Conservation (phyloP, 225 moss, liverwort and hornwort species). For the Straminergon stramineum region DNA sequence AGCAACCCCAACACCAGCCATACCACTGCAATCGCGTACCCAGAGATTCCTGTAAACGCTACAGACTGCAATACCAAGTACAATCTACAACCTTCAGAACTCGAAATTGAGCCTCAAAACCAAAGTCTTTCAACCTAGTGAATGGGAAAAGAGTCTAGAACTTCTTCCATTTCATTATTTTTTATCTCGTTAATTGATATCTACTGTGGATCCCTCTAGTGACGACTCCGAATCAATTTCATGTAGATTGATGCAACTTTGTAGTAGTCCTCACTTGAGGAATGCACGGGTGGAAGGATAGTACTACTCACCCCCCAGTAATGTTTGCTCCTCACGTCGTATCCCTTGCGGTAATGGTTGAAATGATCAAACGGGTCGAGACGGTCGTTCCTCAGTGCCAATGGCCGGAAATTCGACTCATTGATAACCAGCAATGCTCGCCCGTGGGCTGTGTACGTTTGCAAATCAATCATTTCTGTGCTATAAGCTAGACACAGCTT, state of each 20-base stretch:
- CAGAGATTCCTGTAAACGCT: slow-evolving; percentile 30
- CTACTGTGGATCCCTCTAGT: too few species aligned
- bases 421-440: slow-evolving; percentile 8
- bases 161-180: not conserved
- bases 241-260: not conserved
- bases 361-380: slow-evolving; percentile 40
- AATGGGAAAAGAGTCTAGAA: not conserved
- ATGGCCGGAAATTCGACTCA: slow-evolving; percentile 9
- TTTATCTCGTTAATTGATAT: not conserved
- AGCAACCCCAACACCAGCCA: slow-evolving; percentile 41
- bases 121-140: not conserved
- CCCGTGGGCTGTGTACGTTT: slow-evolving; percentile 12
- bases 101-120: not conserved
- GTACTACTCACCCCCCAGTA: slow-evolving; percentile 55
- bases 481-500: not conserved
- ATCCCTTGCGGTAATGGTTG: slow-evolving; percentile 49
- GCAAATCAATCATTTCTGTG: not conserved
- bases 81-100: not conserved
- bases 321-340: slow-evolving; percentile 45
- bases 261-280: not conserved
- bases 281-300: not conserved
- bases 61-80: slow-evolving; percentile 23
- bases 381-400: slow-evolving; percentile 25
- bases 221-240: not conserved
- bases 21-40: slow-evolving; percentile 33